A percentile compares a stretch with the other conserved stretches of the same genome.
phyloP scores from a whole-genome alignment of 768 basidiomycete genomes.

The Leucocoprinus birnbaumii region DNA sequence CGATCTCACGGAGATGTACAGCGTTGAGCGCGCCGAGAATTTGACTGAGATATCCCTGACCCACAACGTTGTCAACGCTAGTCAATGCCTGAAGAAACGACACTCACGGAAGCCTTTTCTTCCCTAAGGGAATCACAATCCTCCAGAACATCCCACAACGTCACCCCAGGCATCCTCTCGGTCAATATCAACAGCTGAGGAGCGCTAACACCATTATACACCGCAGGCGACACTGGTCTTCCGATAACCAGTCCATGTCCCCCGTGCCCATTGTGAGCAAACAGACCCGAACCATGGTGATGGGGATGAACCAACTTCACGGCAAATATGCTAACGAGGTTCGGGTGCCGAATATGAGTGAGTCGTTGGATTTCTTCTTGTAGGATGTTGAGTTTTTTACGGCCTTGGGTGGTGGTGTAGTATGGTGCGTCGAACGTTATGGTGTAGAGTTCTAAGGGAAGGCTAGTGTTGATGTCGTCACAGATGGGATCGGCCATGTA shows the following conservation, averaged over 20 bases:
- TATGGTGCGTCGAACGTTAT: conserved; percentile 68
- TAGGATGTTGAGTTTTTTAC: conserved; percentile 66
- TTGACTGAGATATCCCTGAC: conserved; percentile 80
- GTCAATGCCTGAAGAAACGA: too few relatives aligned
- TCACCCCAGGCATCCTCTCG: conserved; percentile 68
- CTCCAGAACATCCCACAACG: conserved; percentile 68
- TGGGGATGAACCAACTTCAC: conserved; percentile 60
- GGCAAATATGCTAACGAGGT: conserved; percentile 65
- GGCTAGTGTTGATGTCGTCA: conserved; percentile 52
- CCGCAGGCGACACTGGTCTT: background rate
- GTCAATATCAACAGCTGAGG: conserved; percentile 64
- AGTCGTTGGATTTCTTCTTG: conserved; percentile 66
- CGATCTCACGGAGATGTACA: conserved; percentile 59
- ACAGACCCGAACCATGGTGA: too few relatives aligned
- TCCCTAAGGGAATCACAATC: conserved; percentile 72
- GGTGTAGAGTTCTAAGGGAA: conserved; percentile 66
- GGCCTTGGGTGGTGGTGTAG: conserved; percentile 66
- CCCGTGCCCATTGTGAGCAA: too few relatives aligned
- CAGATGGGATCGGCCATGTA: conserved; percentile 77
- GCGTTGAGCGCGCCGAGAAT: conserved; percentile 68
- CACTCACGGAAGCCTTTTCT: conserved; percentile 48
- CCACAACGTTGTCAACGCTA: too few relatives aligned
- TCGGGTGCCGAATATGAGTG: conserved; percentile 55
- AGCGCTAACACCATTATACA: background rate
- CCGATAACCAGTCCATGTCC: background rate